Evolutionary conservation across 192 early-diverging fungal species (phyloP).

Genomic region (Umbelopsis ramanniana): DNA sequence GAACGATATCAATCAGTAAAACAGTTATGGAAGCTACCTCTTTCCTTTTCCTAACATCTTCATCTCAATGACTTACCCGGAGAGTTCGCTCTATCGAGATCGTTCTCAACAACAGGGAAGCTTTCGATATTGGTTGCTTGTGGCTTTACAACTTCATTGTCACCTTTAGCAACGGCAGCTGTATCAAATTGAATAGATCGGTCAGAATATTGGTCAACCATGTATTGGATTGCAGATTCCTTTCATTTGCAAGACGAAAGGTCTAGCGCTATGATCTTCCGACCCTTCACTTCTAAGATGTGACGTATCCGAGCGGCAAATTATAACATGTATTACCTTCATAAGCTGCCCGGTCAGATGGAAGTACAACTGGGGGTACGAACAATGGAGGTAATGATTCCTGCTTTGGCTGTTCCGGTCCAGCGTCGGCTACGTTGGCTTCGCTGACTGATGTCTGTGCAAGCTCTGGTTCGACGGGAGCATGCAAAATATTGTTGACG

Average conservation of each 20-base stretch:
- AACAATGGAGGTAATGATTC: slow-evolving; percentile 6
- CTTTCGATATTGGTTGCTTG: neutral
- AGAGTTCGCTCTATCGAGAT: slow-evolving; percentile 4
- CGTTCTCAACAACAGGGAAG: slow-evolving; percentile 17
- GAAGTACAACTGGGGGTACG: slow-evolving; percentile 14
- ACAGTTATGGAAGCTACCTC: neutral
- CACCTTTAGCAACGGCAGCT: slow-evolving; percentile 9
- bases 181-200: neutral
- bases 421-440: neutral
- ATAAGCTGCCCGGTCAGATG: slow-evolving; percentile 8
- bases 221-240: too few species aligned
- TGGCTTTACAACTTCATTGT: slow-evolving; percentile 11
- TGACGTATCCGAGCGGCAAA: neutral
- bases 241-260: too few species aligned
- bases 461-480: neutral
- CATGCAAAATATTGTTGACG: slow-evolving; percentile 9
- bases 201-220: neutral
- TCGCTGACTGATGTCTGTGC: neutral
- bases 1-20: neutral
- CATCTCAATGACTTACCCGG: neutral
- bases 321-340: neutral
- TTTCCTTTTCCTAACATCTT: neutral
- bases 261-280: too few species aligned
- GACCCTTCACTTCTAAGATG: neutral
- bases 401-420: neutral